Base-by-base conservation (phyloP, 1,284 basidiomycete species). In the Exsudoporus floridanus region DNA sequence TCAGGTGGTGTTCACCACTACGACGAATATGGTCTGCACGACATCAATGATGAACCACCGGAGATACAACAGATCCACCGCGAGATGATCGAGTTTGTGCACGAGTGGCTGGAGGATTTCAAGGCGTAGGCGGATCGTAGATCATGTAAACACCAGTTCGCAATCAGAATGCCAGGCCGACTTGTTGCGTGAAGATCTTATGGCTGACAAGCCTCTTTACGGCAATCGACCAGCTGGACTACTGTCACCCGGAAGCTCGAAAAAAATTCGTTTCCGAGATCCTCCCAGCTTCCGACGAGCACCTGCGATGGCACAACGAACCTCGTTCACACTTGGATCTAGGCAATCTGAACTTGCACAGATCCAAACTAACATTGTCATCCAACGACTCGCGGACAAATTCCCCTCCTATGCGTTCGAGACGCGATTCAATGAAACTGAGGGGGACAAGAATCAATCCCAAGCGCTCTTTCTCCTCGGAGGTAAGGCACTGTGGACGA, bases 401-500 rank as follows among this genome's bases (percentile, higher is more conserved):
- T 75, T 78, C 72, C 74, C 78, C 41, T 61, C 69, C 36, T 62
- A 73, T 60, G 51, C 73, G 37, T 92, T 95, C 70, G 74, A 77
- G 25, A 84, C 94, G 41, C 83, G 82, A 19, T 93, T 92, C 73
- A 95, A 96, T 88, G 80, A 88, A 34, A 97, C 93, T 1, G 86
- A 85, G 8, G 96, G 95, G 9, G 97, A 99, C 74, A 88, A 90
- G 61, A 96, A 98, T 66, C 88, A 94, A 70, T 86, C 83, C 0
- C 84, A 89, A 58, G 86, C 90, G 6, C 75, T 92, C 16, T 90
- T 90, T 68, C 74, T 88, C 19, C 73, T 91, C n/a, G 89, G 86
- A 21, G 91, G 91, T 14, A 94, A 95, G 71, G 86, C 90, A 0
- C 75, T 98, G 16, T 98, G 95, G 95, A 98, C 95, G 28, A 90